Evolutionary conservation across 2,329 filamentous ascomycete genomes (phyloP).

Genomic region (Cladobotryum mycophilum): DNA sequence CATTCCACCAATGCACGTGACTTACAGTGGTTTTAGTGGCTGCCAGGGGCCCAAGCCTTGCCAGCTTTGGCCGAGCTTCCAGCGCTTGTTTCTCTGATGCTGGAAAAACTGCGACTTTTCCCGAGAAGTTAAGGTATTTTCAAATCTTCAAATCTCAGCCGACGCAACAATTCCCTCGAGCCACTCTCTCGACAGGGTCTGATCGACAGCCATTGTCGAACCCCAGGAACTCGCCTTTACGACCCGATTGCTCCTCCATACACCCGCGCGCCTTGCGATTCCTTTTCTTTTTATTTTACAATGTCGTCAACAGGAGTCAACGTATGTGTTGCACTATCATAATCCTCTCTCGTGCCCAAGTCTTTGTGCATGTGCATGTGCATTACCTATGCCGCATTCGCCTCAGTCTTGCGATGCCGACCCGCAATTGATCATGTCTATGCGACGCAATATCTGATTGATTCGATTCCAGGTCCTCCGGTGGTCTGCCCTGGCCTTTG

Average conservation of each 20-base stretch:
- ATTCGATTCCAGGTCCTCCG: slow-evolving; percentile 70
- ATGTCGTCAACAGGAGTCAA: slow-evolving; percentile 67
- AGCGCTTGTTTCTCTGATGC: slow-evolving; percentile 14
- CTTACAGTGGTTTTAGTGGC: not conserved
- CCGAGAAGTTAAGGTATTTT: slow-evolving; percentile 35
- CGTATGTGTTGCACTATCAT: slow-evolving; percentile 38
- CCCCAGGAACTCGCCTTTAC: slow-evolving; percentile 28
- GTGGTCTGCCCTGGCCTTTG: slow-evolving; percentile 87
- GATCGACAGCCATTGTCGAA: slow-evolving; percentile 40
- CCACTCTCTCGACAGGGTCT: slow-evolving; percentile 33
- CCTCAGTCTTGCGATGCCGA: slow-evolving; percentile 4
- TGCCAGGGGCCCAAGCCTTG: not conserved
- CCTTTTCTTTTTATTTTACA: slow-evolving; percentile 27
- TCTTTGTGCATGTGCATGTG: slow-evolving; percentile 20
- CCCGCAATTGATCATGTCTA: slow-evolving; percentile 9
- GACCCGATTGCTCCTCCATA: slow-evolving; percentile 30
- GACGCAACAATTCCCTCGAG: slow-evolving; percentile 35
- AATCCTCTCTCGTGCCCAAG: slow-evolving; percentile 5
- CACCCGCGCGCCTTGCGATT: slow-evolving; percentile 37
- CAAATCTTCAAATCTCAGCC: slow-evolving; percentile 34
- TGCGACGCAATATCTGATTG: slow-evolving; percentile 21
- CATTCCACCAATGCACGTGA: slow-evolving; percentile 7
- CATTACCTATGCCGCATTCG: slow-evolving; percentile 9
- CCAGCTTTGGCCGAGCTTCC: slow-evolving; percentile 23
- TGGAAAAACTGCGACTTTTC: slow-evolving; percentile 44